Evolutionary conservation across 345 rosid genomes (phyloP), one percentile per base, ranked within the genome.

Genomic region (Ailanthus altissimus): DNA sequence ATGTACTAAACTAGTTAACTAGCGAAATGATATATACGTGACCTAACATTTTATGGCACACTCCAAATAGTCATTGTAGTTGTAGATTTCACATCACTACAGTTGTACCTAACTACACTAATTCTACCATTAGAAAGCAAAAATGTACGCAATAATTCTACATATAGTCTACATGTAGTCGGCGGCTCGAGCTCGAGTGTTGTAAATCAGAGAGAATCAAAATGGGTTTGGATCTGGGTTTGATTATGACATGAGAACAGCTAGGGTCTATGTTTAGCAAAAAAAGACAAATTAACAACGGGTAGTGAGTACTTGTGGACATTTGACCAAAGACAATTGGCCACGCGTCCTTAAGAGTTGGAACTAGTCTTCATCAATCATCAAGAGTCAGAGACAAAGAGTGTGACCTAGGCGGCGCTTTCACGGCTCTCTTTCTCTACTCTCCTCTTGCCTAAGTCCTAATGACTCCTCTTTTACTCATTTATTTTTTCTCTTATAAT

Each of bases 351-450:
- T 16, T 10, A 54, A 54, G 57, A 43, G 72, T 76, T 54, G 72
- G 78, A 67, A 76, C 32, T 40, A 8, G 78, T 76, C 78, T 45
- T 23, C 5, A 67, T 76, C 58, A 8, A 3, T 32, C 38, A 32
- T 32, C 38, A 32, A n/a, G 38, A 32, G 2, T 32, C 38, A 3
- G 8, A 50, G 51, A 63, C n/a, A n/a, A 13, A 15, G 65, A 53
- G 65, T 65, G 26, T 14, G 20, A 74, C 61, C 76, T 73, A 73
- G 51, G 36, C 71, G 38, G 38, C 38, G 6, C 16, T 51, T 64
- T 10, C 73, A 67, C 57, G 45, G 59, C 67, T 23, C 42, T n/a
- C 23, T 42, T 6, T 1, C 38, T 32, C 38, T 32, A 32, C 38
- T 32, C 38, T 32, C 38, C 38, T 32, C n/a, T n/a, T n/a, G n/a